A percentile compares a stretch with the other conserved stretches of the same genome.
Evolutionary conservation across 2,329 filamentous ascomycete genomes (phyloP).

Genomic region (Coniella vitis): DNA sequence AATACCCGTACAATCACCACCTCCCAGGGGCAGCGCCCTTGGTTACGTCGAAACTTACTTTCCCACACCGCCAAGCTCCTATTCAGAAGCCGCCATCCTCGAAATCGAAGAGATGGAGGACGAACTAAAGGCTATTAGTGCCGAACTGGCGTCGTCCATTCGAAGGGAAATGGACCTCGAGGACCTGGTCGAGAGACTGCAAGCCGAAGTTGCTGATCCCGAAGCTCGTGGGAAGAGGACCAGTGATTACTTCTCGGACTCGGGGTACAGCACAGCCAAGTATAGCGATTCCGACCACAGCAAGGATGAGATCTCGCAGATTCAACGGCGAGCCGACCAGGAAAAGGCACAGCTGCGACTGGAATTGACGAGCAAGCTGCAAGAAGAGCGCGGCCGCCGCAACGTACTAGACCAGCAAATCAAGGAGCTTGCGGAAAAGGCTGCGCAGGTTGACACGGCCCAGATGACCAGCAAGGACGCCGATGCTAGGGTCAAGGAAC

Average conservation of each 20-base stretch:
- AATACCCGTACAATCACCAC: slow-evolving; percentile 35
- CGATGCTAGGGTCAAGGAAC: slow-evolving; percentile 60
- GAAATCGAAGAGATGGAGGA: slow-evolving; percentile 86
- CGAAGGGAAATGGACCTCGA: slow-evolving; percentile 93
- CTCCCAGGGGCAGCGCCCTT: slow-evolving; percentile 34
- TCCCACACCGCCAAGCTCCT: slow-evolving; percentile 39
- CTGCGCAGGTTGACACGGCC: slow-evolving; percentile 54
- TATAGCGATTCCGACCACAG: slow-evolving; percentile 60
- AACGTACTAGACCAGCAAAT: slow-evolving; percentile 78
- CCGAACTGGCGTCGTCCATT: slow-evolving; percentile 87
- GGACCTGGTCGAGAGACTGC: slow-evolving; percentile 82
- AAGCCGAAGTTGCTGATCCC: slow-evolving; percentile 63
- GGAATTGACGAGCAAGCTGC: slow-evolving; percentile 77
- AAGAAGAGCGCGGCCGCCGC: slow-evolving; percentile 74
- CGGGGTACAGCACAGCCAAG: slow-evolving; percentile 78
- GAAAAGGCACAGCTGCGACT: slow-evolving; percentile 82
- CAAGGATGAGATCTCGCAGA: slow-evolving; percentile 69
- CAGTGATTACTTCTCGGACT: slow-evolving; percentile 98
- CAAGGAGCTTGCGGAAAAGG: slow-evolving; percentile 70
- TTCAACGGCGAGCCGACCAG: slow-evolving; percentile 80
- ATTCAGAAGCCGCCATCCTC: slow-evolving; percentile 28
- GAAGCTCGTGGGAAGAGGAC: slow-evolving; percentile 62
- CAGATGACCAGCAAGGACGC: slow-evolving; percentile 51
- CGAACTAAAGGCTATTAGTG: slow-evolving; percentile 87
- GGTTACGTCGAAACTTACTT: slow-evolving; percentile 46